A percentile compares a stretch with the other conserved stretches of the same genome.
Evolutionary conservation across 2,329 filamentous ascomycete species (phyloP).

Genomic region (Talaromyces amestolkiae): DNA sequence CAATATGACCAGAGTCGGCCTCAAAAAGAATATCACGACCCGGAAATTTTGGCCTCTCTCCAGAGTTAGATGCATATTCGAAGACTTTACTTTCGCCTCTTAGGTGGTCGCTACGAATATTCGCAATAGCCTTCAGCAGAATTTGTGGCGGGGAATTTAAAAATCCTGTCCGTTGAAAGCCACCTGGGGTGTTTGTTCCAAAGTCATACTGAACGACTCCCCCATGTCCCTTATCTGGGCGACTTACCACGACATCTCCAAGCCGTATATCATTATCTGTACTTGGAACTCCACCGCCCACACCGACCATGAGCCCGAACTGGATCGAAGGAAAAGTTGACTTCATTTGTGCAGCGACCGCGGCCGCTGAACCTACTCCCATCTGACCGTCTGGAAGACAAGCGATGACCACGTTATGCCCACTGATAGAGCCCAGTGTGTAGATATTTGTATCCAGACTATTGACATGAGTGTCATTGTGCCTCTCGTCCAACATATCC

Average conservation of each 20-base stretch:
- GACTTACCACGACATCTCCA: slow-evolving; percentile 22
- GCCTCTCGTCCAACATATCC: not conserved
- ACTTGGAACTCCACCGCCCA: slow-evolving; percentile 31
- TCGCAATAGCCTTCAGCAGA: not conserved
- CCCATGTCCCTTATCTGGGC: not conserved
- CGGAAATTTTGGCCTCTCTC: too few species aligned
- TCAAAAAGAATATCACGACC: not conserved
- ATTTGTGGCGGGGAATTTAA: not conserved
- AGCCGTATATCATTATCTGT: slow-evolving; percentile 20
- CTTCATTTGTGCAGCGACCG: slow-evolving; percentile 25
- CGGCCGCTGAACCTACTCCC: not conserved
- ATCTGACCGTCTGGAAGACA: not conserved
- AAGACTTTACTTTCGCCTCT: not conserved
- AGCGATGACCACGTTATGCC: not conserved
- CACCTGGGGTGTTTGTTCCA: not conserved
- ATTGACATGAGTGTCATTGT: not conserved
- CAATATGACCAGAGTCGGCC: not conserved
- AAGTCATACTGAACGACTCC: slow-evolving; percentile 6
- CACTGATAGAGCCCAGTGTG: not conserved
- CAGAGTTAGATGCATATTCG: not conserved
- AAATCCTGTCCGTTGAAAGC: not conserved
- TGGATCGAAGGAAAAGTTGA: slow-evolving; percentile 27
- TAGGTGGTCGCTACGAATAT: not conserved
- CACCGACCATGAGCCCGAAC: slow-evolving; percentile 30
- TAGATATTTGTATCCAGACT: not conserved